phyloP scores from a whole-genome alignment of 331 rosid genomes.

The Prunus yedoensis region DNA sequence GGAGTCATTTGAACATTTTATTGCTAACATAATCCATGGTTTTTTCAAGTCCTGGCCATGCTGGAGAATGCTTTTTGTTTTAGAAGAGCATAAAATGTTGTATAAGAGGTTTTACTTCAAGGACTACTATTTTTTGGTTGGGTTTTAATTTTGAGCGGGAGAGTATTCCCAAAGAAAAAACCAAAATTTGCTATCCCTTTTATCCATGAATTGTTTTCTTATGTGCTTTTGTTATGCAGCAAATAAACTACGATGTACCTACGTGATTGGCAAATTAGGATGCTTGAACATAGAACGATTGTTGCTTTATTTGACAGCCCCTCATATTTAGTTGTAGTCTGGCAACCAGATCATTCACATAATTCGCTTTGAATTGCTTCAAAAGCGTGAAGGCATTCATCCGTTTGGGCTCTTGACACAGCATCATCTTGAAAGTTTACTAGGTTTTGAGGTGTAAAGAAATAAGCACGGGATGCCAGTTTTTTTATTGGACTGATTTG shows the following conservation, averaged over 20 bases:
- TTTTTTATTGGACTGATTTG: too few species aligned
- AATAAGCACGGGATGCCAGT: too few species aligned
- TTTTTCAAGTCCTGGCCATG: slow-evolving; percentile 1
- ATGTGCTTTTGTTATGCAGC: background rate
- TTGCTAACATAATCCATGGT: background rate
- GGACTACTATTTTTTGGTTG: background rate
- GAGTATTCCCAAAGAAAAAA: background rate
- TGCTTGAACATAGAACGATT: background rate
- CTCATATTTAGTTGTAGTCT: background rate
- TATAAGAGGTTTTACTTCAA: background rate
- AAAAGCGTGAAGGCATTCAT: background rate
- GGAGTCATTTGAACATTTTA: background rate
- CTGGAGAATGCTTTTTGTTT: background rate
- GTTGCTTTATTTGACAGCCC: background rate
- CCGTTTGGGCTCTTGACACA: background rate
- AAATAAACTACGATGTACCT: background rate
- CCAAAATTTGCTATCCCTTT: background rate
- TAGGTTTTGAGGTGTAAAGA: too few species aligned
- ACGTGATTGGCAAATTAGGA: background rate
- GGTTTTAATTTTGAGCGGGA: background rate
- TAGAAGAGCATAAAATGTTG: background rate
- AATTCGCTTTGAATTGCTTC: background rate
- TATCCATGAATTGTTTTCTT: background rate
- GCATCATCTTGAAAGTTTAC: too few species aligned
- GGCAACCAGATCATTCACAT: background rate